Evolutionary conservation across 345 rosid species (phyloP).

Genomic region (Camelina hispida): DNA sequence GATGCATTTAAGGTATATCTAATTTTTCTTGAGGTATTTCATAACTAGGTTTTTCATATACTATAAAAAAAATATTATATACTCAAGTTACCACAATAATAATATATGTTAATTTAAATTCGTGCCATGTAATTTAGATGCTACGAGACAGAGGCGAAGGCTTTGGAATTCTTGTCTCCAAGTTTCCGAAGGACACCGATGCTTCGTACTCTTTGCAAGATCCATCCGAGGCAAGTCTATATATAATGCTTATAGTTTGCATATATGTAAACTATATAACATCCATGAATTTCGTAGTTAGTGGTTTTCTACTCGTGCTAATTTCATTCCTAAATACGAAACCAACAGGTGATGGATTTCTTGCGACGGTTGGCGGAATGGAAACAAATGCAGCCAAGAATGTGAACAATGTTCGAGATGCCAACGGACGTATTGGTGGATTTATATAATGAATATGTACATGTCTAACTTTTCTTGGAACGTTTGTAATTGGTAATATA

Average conservation of each 20-base stretch:
- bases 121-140: constrained; percentile 51
- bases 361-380: constrained; percentile 63
- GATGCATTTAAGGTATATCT: constrained; percentile 90
- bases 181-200: constrained; percentile 79
- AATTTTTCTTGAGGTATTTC: background rate
- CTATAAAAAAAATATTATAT: background rate
- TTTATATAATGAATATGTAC: constrained; percentile 24
- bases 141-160: constrained; percentile 83
- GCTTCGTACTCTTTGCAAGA: constrained; percentile 87
- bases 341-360: constrained; percentile 68
- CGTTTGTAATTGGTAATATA: constrained; percentile 25
- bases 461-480: constrained; percentile 36
- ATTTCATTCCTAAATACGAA: constrained; percentile 18
- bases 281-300: background rate
- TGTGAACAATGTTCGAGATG: constrained; percentile 30
- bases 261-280: background rate
- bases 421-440: constrained; percentile 9
- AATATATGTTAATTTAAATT: background rate
- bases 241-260: background rate
- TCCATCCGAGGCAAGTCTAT: constrained; percentile 61
- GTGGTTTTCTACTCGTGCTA: constrained; percentile 3
- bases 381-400: constrained; percentile 49
- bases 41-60: background rate
- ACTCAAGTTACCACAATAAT: background rate
- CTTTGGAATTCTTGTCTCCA: constrained; percentile 88